Base-by-base conservation (phyloP, 1,284 basidiomycete species). In the Anthracocystis walkeri region DNA sequence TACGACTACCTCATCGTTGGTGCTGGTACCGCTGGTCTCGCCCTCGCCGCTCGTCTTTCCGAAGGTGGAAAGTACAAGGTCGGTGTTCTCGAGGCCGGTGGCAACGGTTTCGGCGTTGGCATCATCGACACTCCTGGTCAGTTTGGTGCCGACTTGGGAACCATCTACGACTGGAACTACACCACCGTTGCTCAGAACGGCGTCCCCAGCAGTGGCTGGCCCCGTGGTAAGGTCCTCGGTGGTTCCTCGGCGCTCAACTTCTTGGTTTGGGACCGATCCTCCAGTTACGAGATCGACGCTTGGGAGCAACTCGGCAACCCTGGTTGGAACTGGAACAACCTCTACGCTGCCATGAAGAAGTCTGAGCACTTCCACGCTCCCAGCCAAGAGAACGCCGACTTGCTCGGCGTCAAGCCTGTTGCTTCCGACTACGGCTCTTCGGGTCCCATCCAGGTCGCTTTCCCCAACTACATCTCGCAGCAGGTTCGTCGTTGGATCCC, bases 11-110 rank as follows among this genome's bases (percentile, higher is more conserved):
- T 82, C 35, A 60, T 81, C 33, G 71, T 80, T 44, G 79, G 79
- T 55, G 79, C 70, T 38, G 96, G 95, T 4, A 94, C 94, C 35
- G 79, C 77, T 7, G 79, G 79, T 66, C 65, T 80, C 12, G 77
- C 79, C 18, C 42, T 81, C 33, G 78, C 79, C 14, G 70, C 70
- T 6, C 71, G 78, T 45, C 77, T 83, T 29, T 82, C 81, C 40
- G 80, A 83, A 56, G 46, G 63, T 21, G 72, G 73, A 29, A 69
- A 68, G 59, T 72, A 81, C 64, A 59, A 56, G 38, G 82, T 83
- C 51, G 80, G 77, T 62, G 77, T 83, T 12, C 67, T 83, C 45
- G 82, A 83, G 67, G 80, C 80, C 8, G 80, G 82, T 57, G 59
- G 63, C 23, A 56, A 40, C 38, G 75, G 70, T 48, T 72, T 78